Percentiles rank a stretch among this genome's conserved stretches.
These are phyloP conservation scores for Neonectria magnoliae DNA, from an alignment of 2,329 filamentous ascomycete species.

Conservation along the genomic window DNA sequence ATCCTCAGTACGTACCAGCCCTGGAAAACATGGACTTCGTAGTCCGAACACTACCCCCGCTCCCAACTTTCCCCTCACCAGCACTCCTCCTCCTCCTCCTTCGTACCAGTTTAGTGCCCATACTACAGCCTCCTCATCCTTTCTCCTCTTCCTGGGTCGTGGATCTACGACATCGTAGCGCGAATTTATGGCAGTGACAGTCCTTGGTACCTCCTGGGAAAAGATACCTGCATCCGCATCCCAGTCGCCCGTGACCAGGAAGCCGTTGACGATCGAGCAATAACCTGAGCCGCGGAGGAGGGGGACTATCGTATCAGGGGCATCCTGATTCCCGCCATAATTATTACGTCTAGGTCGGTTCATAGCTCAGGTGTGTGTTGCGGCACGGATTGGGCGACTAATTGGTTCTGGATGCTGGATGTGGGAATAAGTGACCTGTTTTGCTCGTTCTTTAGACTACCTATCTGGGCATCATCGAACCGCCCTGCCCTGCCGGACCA, in stretches of 20 bases:
- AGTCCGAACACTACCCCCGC: constrained; percentile 22
- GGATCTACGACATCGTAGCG: constrained; percentile 26
- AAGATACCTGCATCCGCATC: constrained; percentile 41
- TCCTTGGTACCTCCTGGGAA: constrained; percentile 31
- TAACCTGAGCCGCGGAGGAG: not conserved
- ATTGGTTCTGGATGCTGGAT: constrained; percentile 11
- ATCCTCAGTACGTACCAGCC: not conserved
- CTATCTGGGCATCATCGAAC: constrained; percentile 13
- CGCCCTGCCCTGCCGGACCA: constrained; percentile 8
- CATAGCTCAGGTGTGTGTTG: not conserved
- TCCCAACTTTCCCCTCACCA: constrained; percentile 37
- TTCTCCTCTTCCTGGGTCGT: constrained; percentile 17
- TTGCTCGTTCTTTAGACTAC: not conserved
- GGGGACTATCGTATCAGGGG: constrained; percentile 1
- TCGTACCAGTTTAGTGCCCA: not conserved
- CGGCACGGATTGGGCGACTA: constrained; percentile 1
- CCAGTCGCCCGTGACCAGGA: constrained; percentile 12
- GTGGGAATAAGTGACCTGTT: constrained; percentile 18
- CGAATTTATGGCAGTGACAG: constrained; percentile 27
- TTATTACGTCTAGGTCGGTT: not conserved
- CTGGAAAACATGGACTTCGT: not conserved
- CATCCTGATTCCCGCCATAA: constrained; percentile 6
- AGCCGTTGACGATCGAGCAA: constrained; percentile 13
- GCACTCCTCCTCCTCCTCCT: not conserved
- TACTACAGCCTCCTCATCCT: not conserved